phyloP scores from a whole-genome alignment of 352 stramenopile genomes.

The Phytophthora sansomeana region DNA sequence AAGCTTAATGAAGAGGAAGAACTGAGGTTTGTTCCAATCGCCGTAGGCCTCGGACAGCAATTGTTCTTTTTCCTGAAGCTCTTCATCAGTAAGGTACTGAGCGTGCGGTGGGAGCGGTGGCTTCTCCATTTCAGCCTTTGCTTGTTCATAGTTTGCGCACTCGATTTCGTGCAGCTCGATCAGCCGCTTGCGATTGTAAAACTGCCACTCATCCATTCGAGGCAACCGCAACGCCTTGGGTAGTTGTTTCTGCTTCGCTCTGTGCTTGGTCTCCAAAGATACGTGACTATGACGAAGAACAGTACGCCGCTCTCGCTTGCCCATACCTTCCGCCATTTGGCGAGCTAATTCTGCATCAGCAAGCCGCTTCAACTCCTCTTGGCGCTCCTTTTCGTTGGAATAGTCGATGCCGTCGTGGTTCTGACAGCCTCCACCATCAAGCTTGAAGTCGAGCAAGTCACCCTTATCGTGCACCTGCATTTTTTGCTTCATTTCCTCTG shows the following conservation, averaged over 20 bases:
- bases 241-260: slow-evolving; percentile 78
- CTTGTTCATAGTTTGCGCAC: slow-evolving; percentile 78
- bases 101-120: slow-evolving; percentile 72
- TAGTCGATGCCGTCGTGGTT: slow-evolving; percentile 98
- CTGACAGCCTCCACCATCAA: slow-evolving; percentile 94
- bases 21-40: slow-evolving; percentile 91
- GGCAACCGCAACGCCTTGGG: slow-evolving; percentile 83
- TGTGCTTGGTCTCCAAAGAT: slow-evolving; percentile 55
- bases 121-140: slow-evolving; percentile 82
- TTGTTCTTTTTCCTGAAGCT: slow-evolving; percentile 92
- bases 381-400: slow-evolving; percentile 92
- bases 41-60: slow-evolving; percentile 88
- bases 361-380: slow-evolving; percentile 87
- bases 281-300: slow-evolving; percentile 74
- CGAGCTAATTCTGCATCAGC: slow-evolving; percentile 84
- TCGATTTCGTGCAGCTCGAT: slow-evolving; percentile 88
- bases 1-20: slow-evolving; percentile 89
- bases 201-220: slow-evolving; percentile 91
- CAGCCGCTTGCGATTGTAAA: slow-evolving; percentile 84
- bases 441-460: slow-evolving; percentile 90
- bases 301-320: slow-evolving; percentile 84
- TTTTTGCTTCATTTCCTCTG: slow-evolving; percentile 91
- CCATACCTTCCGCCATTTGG: slow-evolving; percentile 83
- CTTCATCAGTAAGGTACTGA: slow-evolving; percentile 86
- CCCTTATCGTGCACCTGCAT: slow-evolving; percentile 88